These are phyloP conservation scores for Curvularia lunata DNA, from an alignment of 2,329 filamentous ascomycete genomes.

Conservation along the genomic window DNA sequence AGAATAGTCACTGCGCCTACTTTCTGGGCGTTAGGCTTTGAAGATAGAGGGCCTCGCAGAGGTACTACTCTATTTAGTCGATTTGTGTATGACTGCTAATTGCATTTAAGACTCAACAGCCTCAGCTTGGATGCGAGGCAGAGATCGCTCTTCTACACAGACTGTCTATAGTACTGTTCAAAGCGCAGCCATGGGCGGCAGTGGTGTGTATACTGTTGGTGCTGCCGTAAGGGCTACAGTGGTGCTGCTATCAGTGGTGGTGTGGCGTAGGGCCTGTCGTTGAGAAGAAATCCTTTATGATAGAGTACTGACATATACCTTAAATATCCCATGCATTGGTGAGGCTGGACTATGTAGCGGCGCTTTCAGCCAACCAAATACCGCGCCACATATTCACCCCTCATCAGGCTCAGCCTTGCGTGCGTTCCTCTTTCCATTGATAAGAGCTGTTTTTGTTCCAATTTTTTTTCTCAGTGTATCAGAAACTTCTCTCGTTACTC, in stretches of 20 bases:
- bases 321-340: neutral
- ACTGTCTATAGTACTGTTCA: slow-evolving; percentile 1
- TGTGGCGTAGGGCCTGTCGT: neutral
- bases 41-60: neutral
- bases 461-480: too few species aligned
- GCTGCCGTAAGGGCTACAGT: neutral
- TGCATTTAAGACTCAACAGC: neutral
- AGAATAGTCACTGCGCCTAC: neutral
- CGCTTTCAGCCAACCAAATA: slow-evolving; percentile 8
- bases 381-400: slow-evolving; percentile 1
- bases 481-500: neutral
- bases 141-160: neutral
- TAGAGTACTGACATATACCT: neutral
- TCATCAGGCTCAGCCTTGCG: slow-evolving; percentile 2
- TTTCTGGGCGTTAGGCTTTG: neutral
- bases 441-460: neutral
- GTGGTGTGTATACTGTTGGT: neutral
- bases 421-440: neutral
- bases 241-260: neutral
- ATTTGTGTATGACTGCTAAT: neutral
- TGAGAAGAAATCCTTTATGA: neutral
- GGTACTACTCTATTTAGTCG: neutral
- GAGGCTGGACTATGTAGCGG: slow-evolving; percentile 1
- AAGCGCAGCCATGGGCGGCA: slow-evolving; percentile 3
- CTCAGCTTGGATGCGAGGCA: neutral